Percentiles rank a stretch among this genome's conserved stretches.
These are phyloP conservation scores for Triticum dicoccoides DNA, from an alignment of 176 grass and related monocot species.

Conservation along the genomic window DNA sequence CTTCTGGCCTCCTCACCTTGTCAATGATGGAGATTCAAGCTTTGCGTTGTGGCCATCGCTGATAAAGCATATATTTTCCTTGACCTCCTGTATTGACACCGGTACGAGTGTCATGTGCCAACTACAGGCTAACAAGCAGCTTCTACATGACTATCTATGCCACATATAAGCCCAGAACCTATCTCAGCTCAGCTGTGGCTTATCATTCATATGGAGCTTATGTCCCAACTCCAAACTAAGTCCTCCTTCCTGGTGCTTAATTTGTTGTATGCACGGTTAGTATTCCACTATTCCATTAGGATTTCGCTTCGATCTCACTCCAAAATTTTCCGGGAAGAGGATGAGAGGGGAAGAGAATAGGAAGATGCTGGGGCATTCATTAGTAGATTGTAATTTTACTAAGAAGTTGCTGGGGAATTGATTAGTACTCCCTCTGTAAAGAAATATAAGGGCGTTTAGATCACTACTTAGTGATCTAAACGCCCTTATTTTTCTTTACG, in stretches of 20 bases:
- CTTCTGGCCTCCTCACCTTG: not conserved
- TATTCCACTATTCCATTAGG: not conserved
- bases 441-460: too few species aligned
- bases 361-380: not conserved
- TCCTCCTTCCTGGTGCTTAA: not conserved
- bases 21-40: not conserved
- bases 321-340: not conserved
- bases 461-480: too few species aligned
- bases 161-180: not conserved
- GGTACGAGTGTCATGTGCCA: not conserved
- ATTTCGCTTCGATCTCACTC: not conserved
- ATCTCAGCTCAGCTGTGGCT: not conserved
- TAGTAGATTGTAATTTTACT: not conserved
- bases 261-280: not conserved
- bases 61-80: not conserved
- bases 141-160: constrained; percentile 11
- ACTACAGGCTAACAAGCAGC: not conserved
- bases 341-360: not conserved
- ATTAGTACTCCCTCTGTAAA: too few species aligned
- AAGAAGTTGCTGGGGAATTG: too few species aligned
- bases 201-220: not conserved
- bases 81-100: not conserved
- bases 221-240: not conserved
- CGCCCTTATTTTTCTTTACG: too few species aligned
- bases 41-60: not conserved